Base-by-base conservation (phyloP, 192 early-diverging fungal species). In the Coemansia sp. region DNA sequence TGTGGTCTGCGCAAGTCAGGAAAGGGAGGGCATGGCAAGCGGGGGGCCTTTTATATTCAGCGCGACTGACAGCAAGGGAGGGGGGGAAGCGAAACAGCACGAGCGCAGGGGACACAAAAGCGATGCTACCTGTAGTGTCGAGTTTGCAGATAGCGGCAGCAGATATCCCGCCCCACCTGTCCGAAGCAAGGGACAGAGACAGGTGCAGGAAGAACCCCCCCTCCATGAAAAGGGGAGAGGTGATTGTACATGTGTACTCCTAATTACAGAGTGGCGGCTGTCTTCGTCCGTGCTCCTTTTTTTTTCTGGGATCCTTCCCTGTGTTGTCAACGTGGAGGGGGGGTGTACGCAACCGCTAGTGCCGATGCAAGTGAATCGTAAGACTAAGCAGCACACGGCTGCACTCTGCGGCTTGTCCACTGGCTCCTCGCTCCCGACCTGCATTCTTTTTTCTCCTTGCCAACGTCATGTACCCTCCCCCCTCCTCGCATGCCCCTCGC, bases 401-500 rank as follows among this genome's bases (percentile, higher is more conserved):
- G 26, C 41, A 33, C 32, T 22, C 41, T 18, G 41, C n/a, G n/a
- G n/a, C n/a, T n/a, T n/a, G n/a, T n/a, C n/a, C n/a, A n/a, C 17
- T 43, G 41, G 41, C 41, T 43, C n/a, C 41, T 43, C 41, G 29
- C 41, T 43, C 41, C 41, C 41, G 41, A 29, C 41, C n/a, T 43
- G 41, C 41, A 43, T 43, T 7, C 8, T 16, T 16, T 10, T 16
- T 6, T 20, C 26, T 16, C 29, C 41, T 43, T n/a, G n/a, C n/a
- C n/a, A n/a, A n/a, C n/a, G n/a, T n/a, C n/a, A n/a, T n/a, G n/a
- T n/a, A n/a, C n/a, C 41, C 41, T n/a, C 10, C 32, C 5, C 19
- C 25, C 17, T 29, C 17, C 17, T 43, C 16, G 41, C 41, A 43
- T 43, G 17, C 29, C 41, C 32, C 41, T 27, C 9, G 35, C 47